Base-by-base conservation (phyloP, 164 flowering plant species). In the Warburgia ugandensis region DNA sequence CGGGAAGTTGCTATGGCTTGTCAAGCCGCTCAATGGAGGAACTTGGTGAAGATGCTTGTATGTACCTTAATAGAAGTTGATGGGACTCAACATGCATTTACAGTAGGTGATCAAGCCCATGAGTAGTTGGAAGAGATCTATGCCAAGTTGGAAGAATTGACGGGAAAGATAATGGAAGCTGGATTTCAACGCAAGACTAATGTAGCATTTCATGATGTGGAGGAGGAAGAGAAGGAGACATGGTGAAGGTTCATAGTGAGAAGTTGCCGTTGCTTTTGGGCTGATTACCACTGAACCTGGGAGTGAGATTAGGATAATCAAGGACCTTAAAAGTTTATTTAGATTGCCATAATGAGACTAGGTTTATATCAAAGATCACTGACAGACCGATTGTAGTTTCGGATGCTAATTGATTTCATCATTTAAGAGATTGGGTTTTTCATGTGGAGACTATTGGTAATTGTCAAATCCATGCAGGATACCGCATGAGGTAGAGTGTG, bases 371-470 rank as follows among this genome's bases (percentile, higher is more conserved):
- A 6, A 79, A 73, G 72, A 67, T 88, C 29, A 75, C 81, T 3
- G 53, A 73, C 59, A 77, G 94, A 61, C 68, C 75, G 16, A 92
- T 88, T 59, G 76, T 86, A 48, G 95, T 88, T 48, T 78, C 95
- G 56, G 99, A 92, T 72, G 88, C 94, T 14, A 83, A 80, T 61
- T 74, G 99, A 58, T 92, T 88, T 68, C 99, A 92, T 64, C 95
- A 81, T 71, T 85, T 92, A 51, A 73, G 69, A 55, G 81, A 83
- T 62, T 96, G 98, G 9, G 58, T 52, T 4, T 92, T 61, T 86
- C 95, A 55, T 87, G 97, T 65, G 83, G 88, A 57, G 98, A 91
- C 59, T 91, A 85, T 54, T 91, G 96, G 98, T 91, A 71, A 74
- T 12, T n/a, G n/a, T n/a, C n/a, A n/a, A n/a, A n/a, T n/a, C n/a